Percentiles rank a stretch among this genome's conserved stretches.
phyloP scores from a whole-genome alignment of 2,329 filamentous ascomycete genomes.

The Amylocarpus encephaloides region DNA sequence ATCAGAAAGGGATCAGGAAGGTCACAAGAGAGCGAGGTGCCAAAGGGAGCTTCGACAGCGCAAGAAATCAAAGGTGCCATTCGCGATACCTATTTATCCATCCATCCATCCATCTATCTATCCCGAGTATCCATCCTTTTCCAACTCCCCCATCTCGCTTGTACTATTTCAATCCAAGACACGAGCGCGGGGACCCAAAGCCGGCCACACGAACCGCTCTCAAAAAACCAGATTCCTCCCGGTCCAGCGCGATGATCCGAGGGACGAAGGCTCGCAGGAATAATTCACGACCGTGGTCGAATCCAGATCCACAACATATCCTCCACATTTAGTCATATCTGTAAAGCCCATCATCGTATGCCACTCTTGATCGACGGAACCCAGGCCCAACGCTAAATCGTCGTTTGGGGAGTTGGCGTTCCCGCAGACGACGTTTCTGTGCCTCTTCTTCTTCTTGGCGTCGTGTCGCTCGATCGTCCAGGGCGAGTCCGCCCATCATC shows the following conservation, averaged over 20 bases:
- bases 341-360: slow-evolving; percentile 30
- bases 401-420: slow-evolving; percentile 21
- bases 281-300: background rate
- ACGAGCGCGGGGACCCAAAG: background rate
- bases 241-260: background rate
- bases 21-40: too few relatives aligned
- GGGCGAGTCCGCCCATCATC: slow-evolving; percentile 17
- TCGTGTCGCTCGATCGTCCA: slow-evolving; percentile 7
- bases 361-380: slow-evolving; percentile 20
- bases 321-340: slow-evolving; percentile 30
- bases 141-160: background rate
- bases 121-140: background rate
- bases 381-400: slow-evolving; percentile 23
- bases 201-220: background rate
- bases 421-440: slow-evolving; percentile 19
- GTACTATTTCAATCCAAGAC: background rate
- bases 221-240: background rate
- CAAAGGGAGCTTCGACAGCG: background rate
- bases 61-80: background rate
- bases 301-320: slow-evolving; percentile 8
- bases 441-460: slow-evolving; percentile 15
- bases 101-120: background rate
- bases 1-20: too few relatives aligned
- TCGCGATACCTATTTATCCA: background rate
- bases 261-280: background rate